Evolutionary conservation across 1,284 basidiomycete species (phyloP).

Genomic region (Sparassis latifolia): DNA sequence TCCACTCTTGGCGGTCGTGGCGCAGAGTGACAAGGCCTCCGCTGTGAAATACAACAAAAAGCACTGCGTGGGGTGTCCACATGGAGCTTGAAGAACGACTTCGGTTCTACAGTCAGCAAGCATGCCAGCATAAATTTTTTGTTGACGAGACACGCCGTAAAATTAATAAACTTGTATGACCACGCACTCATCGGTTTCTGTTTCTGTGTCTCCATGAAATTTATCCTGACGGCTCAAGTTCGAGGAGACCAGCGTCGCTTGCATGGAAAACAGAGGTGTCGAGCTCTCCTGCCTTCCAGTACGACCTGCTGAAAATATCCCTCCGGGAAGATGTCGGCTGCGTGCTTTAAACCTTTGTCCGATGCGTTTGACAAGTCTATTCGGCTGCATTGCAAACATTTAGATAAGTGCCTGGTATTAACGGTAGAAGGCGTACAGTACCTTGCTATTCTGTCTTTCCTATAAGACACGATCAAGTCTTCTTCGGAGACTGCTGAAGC

Average conservation of each 20-base stretch:
- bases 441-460: slow-evolving; percentile 18
- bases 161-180: background rate
- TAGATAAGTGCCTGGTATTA: background rate
- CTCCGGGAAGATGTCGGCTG: slow-evolving; percentile 12
- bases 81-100: slow-evolving; percentile 22
- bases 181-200: background rate
- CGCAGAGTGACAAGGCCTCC: slow-evolving; percentile 33
- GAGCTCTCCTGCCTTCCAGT: slow-evolving; percentile 20
- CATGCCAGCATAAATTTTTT: background rate
- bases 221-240: slow-evolving; percentile 11
- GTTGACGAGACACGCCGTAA: background rate
- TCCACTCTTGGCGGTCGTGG: slow-evolving; percentile 19
- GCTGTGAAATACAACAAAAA: slow-evolving; percentile 33
- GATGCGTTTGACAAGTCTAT: slow-evolving; percentile 3
- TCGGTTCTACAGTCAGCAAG: slow-evolving; percentile 5
- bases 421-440: background rate
- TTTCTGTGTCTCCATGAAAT: slow-evolving; percentile 15
- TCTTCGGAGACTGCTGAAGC: background rate
- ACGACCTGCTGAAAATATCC: slow-evolving; percentile 19
- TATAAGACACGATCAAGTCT: background rate
- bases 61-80: slow-evolving; percentile 18
- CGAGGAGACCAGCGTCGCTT: slow-evolving; percentile 18
- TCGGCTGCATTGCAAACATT: background rate
- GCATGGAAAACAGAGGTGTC: slow-evolving; percentile 19
- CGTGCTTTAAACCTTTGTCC: slow-evolving; percentile 7